phyloP scores from a whole-genome alignment of 176 grass and related monocot species.

The Hordeum marinum region DNA sequence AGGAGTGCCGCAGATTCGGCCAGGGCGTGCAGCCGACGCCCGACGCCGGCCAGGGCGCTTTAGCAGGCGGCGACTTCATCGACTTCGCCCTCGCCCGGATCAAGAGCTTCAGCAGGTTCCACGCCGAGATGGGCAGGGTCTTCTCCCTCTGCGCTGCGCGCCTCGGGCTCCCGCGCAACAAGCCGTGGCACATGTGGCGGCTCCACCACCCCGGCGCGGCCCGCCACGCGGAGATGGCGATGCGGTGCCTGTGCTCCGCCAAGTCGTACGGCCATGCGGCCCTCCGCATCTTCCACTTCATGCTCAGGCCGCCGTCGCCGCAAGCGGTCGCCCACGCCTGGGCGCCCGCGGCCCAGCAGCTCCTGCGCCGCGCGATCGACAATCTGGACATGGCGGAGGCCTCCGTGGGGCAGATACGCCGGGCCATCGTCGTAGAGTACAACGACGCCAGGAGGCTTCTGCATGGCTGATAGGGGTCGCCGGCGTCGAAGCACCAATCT shows the following conservation, averaged over 20 bases:
- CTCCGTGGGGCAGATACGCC: background rate
- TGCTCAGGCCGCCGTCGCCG: too few species aligned
- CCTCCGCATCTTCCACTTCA: background rate
- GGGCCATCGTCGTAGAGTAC: background rate
- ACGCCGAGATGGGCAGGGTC: background rate
- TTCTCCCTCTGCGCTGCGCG: background rate
- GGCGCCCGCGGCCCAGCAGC: background rate
- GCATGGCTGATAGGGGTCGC: background rate
- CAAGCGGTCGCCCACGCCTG: background rate
- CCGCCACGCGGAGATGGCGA: background rate
- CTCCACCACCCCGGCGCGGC: background rate
- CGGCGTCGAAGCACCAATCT: background rate
- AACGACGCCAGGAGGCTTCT: background rate
- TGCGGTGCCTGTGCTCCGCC: background rate
- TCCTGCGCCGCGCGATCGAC: background rate
- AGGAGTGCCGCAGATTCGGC: background rate
- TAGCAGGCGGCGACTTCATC: too few species aligned
- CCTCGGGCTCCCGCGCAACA: background rate
- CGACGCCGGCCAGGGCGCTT: background rate
- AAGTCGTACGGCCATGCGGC: background rate
- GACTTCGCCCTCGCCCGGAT: background rate
- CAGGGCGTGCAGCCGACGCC: background rate
- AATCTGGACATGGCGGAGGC: background rate
- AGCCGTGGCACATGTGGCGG: background rate
- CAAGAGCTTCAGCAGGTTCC: background rate